Base-by-base conservation (phyloP, 2,329 filamentous ascomycete species). In the Bipolaris victoriae region DNA sequence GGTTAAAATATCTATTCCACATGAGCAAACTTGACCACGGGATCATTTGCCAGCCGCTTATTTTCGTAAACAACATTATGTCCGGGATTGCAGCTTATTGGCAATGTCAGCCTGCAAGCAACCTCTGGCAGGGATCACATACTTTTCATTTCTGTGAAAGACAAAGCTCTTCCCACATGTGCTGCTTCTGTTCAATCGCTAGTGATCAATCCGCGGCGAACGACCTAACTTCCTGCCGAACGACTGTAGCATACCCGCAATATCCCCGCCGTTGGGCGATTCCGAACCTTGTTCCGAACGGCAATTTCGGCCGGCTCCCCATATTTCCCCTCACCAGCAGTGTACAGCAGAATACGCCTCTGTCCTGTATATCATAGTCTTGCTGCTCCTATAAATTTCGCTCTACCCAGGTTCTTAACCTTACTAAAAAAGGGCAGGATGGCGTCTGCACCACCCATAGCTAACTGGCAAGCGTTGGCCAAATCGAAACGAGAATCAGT, bases 381-480 rank as follows among this genome's bases (percentile, higher is more conserved):
- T 35, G n/a, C 16, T 53, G 10, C 49, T 18, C 33, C 3, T 39
- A 3, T 22, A 18, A 10, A 9, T 22, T 37, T 13, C 36, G 40
- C n/a, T 16, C 22, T 29, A 35, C 13, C 2, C 24, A 36, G 4
- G 15, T 31, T 31, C n/a, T 31, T 16, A 18, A 40, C 39, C 22
- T 45, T 24, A 18, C 31, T 15, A 18, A 41, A 15, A 15, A 26
- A 36, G 13, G 49, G 9, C 51, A 62, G n/a, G 31, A 67, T 61
- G 57, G 20, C 44, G 1, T 22, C 57, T 16, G 24, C 55, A 52
- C 50, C 52, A n/a, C 35, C 52, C 10, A 64, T 61, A 31, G 49
- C 65, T 58, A 62, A 70, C 55, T 78, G 76, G 76, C 61, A 66
- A 51, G 37, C 62, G 6, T 60, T 76, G 15, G 66, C 71, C 13